Evolutionary conservation across 2,329 filamentous ascomycete genomes (phyloP), one percentile per base, ranked within the genome.

Genomic region (Fusarium pseudocircinatum): DNA sequence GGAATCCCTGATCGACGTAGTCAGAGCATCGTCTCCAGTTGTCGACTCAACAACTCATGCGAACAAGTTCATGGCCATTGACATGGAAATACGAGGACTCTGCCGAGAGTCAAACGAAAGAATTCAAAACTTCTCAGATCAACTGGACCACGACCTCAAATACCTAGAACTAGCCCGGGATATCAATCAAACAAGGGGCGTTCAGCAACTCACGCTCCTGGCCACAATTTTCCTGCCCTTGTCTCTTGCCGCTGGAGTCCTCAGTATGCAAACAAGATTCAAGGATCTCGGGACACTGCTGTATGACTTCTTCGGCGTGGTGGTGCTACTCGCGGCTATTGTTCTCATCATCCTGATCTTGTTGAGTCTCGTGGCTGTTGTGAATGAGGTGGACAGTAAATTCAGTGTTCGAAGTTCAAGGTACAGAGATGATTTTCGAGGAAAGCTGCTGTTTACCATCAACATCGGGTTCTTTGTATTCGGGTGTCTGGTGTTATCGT

Each of bases 391-490:
- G 1, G 57, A 40, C 11, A 52, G 26, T 11, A 37, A 50, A 20
- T 7, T 32, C 13, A 5, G 30, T 32, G 30, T 32, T 4, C 12
- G 30, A 32, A 32, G 30, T 32, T 32, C 4, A 13, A 4, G 12
- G 30, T 13, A 32, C 30, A 32, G 30, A 28, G 26, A 28, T 28
- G 26, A 28, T 28, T 28, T 28, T 3, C 12, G 34, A 7, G 40
- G 15, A 14, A 49, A 15, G 8, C 0, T 37, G 0, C 9, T 49
- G 5, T 12, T 24, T 0, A 7, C 11, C 1, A 2, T 59, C 13
- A 59, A 16, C 13, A 7, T 13, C 0, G 30, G 43, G 0, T 9
- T 58, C 12, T 16, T 24, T 3, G 4, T 20, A 1, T 30, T 60
- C 10, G 34, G 57, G 0, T 20, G 34, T 2, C 32, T 60, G 10